phyloP scores from a whole-genome alignment of 768 basidiomycete species.

The Hypholoma fasciculare region DNA sequence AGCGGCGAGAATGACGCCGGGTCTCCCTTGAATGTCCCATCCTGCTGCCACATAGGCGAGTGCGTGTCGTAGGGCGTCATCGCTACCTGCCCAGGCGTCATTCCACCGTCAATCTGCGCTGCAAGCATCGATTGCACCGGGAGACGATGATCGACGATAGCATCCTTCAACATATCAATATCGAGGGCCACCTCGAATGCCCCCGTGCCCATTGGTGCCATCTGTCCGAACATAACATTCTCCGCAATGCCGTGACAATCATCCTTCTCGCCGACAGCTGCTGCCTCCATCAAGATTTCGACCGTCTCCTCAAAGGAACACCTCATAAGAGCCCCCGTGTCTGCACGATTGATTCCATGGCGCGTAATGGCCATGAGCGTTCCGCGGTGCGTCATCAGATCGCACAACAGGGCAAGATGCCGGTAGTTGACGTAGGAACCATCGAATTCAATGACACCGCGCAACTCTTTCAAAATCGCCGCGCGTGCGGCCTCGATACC shows the following conservation, averaged over 20 bases:
- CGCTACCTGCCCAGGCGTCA: conserved; percentile 88
- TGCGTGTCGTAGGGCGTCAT: conserved; percentile 98
- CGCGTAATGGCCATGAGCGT: conserved; percentile 97
- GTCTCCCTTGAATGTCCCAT: conserved; percentile 77
- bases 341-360: conserved; percentile 98
- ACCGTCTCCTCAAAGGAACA: conserved; percentile 99
- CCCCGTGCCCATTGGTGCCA: conserved; percentile 99
- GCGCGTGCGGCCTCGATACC: conserved; percentile 97
- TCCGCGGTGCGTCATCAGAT: conserved; percentile 97
- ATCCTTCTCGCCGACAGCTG: conserved; percentile 96
- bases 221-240: conserved; percentile 98
- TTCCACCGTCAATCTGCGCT: conserved; percentile 80
- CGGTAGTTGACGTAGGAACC: conserved; percentile 99
- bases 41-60: conserved; percentile 84
- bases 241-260: conserved; percentile 99
- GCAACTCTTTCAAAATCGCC: conserved; percentile 91
- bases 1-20: conserved; percentile 94
- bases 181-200: conserved; percentile 95
- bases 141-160: conserved; percentile 93
- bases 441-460: conserved; percentile 97
- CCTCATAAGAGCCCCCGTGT: conserved; percentile 98
- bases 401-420: conserved; percentile 94
- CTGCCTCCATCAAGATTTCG: conserved; percentile 98
- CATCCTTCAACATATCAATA: conserved; percentile 98
- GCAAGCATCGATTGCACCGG: conserved; percentile 82